These are phyloP conservation scores for Daedaleopsis nitida DNA, from an alignment of 768 basidiomycete genomes.

Conservation along the genomic window DNA sequence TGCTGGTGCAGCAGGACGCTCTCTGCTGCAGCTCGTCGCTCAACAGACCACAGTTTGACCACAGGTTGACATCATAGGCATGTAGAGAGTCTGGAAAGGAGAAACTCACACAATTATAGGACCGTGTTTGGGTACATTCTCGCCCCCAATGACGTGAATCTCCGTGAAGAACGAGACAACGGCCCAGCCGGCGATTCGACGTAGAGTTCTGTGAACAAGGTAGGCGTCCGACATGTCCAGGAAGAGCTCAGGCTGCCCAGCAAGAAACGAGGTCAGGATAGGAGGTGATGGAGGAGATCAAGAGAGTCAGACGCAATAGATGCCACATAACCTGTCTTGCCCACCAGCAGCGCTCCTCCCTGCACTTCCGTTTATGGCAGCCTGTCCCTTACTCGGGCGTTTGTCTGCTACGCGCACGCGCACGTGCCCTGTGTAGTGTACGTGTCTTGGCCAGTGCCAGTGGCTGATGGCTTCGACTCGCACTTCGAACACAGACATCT, in stretches of 20 bases:
- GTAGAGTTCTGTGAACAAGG: slow-evolving; percentile 69
- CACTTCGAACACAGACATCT: neutral
- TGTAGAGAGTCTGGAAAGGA: neutral
- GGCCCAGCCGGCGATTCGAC: slow-evolving; percentile 70
- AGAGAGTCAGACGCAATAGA: neutral
- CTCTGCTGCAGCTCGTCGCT: neutral
- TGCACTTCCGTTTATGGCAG: neutral
- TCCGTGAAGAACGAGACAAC: slow-evolving; percentile 88
- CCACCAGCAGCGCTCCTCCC: neutral
- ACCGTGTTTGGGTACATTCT: slow-evolving; percentile 84
- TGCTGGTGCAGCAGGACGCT: neutral
- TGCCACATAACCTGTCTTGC: neutral
- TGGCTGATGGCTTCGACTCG: too few species aligned
- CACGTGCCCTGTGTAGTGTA: neutral
- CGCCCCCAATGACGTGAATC: slow-evolving; percentile 81
- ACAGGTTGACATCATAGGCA: neutral
- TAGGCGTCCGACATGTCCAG: slow-evolving; percentile 36
- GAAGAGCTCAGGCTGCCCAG: neutral
- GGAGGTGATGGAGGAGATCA: slow-evolving; percentile 3
- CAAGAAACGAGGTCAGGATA: neutral
- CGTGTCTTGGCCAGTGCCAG: neutral
- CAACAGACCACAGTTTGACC: neutral
- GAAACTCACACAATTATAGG: slow-evolving; percentile 88
- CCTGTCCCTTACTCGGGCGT: neutral
- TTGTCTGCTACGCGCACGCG: neutral